Base-by-base conservation (phyloP, 2,329 filamentous ascomycete species). In the Nothophoma quercina region DNA sequence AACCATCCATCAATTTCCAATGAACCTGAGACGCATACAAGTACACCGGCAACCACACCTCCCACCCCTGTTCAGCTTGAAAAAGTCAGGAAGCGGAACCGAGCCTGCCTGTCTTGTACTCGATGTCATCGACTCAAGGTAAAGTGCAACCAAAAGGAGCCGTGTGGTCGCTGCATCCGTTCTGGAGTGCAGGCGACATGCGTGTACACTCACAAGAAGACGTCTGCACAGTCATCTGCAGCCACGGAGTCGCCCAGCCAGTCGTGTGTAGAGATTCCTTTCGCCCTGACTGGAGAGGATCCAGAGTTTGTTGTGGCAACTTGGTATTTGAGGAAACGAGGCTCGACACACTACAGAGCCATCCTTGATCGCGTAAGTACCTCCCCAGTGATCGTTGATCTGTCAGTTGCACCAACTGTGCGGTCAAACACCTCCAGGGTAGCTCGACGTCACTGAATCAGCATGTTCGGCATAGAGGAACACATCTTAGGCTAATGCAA, bases 51-150 rank as follows among this genome's bases (percentile, higher is more conserved):
- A 15, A 18, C 30, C 2, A 35, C 44, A 35, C 21, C 40, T 19
- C 13, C 42, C 4, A 38, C 34, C 7, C 25, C 26, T 12, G 6
- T 16, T 3, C 22, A 7, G 9, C 16, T 19, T 7, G 28, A 25
- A 26, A 25, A 32, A 18, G 35, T 54, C 23, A 56, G 51, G 38
- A 62, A 49, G 41, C 46, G 61, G 4, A 51, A 56, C 36, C 57
- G 64, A 36, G 51, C 55, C 13, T 55, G 56, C 30, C 33, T 65
- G 9, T 66, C 62, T 12, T 67, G 64, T 32, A 57, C 26, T 13
- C 49, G 64, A 16, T 67, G 62, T 19, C 64, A 66, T 51, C 63
- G 57, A 2, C 47, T 66, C 1, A 67, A 66, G 21, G 51, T 67
- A 18, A 61, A 61, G 49, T 67, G 63, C 18, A 60, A 66, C 10